Evolutionary conservation across 768 basidiomycete genomes (phyloP).

Genomic region (Suillus spraguei): DNA sequence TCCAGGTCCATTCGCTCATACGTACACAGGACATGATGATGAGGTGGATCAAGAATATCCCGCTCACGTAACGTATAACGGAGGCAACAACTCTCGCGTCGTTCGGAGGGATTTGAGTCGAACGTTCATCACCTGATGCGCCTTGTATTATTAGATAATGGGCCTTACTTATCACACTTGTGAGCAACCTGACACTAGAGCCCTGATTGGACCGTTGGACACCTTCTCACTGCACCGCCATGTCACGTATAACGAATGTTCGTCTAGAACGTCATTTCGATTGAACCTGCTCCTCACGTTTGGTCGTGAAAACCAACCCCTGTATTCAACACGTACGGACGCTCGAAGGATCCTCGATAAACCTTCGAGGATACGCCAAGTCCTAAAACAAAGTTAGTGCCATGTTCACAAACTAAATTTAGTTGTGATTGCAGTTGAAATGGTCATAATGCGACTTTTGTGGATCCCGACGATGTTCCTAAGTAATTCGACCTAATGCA

Average conservation of each 20-base stretch:
- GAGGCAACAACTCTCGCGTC: not conserved
- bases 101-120: not conserved
- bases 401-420: not conserved
- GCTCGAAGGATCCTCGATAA: not conserved
- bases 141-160: not conserved
- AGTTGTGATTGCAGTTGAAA: not conserved
- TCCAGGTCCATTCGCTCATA: constrained; percentile 2
- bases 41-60: constrained; percentile 57
- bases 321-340: not conserved
- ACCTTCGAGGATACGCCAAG: not conserved
- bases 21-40: constrained; percentile 55
- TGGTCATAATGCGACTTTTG: too few relatives aligned
- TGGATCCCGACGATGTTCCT: too few relatives aligned
- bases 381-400: not conserved
- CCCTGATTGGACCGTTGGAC: not conserved
- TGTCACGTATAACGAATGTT: not conserved
- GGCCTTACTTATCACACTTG: constrained; percentile 2
- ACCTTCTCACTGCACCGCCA: not conserved
- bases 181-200: not conserved
- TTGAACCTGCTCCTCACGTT: not conserved
- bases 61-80: constrained; percentile 35
- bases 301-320: not conserved
- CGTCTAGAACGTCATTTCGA: not conserved
- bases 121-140: not conserved
- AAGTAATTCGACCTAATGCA: too few relatives aligned